A percentile compares a stretch with the other conserved stretches of the same genome.
Conservation (phyloP, 2,329 filamentous ascomycete species). For the Ophidiomyces ophidiicola region DNA sequence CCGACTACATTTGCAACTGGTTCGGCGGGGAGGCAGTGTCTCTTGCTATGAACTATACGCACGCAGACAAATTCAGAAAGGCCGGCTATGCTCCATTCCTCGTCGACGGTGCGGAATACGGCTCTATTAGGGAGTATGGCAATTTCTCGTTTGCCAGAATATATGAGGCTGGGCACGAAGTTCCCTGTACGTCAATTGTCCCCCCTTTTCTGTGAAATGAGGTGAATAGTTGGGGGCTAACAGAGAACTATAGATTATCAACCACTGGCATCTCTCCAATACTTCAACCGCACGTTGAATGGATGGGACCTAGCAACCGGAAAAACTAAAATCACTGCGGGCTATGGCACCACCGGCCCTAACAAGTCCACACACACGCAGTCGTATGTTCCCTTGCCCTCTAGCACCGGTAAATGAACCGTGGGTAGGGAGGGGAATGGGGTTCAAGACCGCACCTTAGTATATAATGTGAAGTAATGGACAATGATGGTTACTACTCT, state of each 20-base stretch:
- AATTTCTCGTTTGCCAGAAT: conserved; percentile 9
- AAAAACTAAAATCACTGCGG: conserved; percentile 21
- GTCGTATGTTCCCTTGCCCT: conserved; percentile 26
- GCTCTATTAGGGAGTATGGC: conserved; percentile 4
- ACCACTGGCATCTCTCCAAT: conserved; percentile 46
- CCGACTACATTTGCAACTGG: conserved; percentile 10
- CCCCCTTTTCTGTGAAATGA: neutral
- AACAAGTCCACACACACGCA: conserved; percentile 37
- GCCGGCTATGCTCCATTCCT: conserved; percentile 8
- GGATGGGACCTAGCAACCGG: conserved; percentile 47
- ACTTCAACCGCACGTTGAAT: conserved; percentile 50
- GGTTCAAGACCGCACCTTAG: too few relatives aligned
- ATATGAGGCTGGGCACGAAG: conserved; percentile 49
- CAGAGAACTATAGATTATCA: conserved; percentile 42
- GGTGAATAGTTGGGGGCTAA: too few relatives aligned
- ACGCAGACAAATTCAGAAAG: conserved; percentile 1
- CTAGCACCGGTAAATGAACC: conserved; percentile 5
- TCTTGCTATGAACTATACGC: conserved; percentile 7
- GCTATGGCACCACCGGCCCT: conserved; percentile 33
- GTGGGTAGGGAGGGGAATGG: neutral
- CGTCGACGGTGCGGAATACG: conserved; percentile 8
- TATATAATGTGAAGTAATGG: too few relatives aligned
- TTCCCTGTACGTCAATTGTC: conserved; percentile 33
- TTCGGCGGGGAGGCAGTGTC: conserved; percentile 8
- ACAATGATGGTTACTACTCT: too few relatives aligned